Base-by-base conservation (phyloP, 2,329 filamentous ascomycete species). In the Chaetoscypha palmicola region DNA sequence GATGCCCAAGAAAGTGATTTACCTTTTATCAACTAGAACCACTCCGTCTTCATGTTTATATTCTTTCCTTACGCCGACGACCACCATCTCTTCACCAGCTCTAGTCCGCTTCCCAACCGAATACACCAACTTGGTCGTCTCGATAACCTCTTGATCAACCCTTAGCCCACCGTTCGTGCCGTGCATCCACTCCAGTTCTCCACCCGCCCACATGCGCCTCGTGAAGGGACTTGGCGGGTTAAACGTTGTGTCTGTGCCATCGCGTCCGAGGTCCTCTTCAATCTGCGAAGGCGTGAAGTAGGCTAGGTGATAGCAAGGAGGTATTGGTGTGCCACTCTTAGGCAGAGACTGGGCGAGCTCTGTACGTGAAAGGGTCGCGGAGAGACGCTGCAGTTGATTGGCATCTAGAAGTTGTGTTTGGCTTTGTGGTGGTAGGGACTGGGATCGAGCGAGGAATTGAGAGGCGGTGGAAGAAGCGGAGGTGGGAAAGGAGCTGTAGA, bases 191-290 rank as follows among this genome's bases (percentile, higher is more conserved):
- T 60, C 58, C 61, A 83, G 74, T 44, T 68, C 66, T 0, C 80
- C 80, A 1, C 79, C 79, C 0, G 79, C 79, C 80, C 80, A 83
- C 79, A 83, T 83, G 10, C 79, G 68, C 22, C 79, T 63, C 2
- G 76, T 79, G 45, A 81, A 83, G 0, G 78, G 78, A 2, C 63
- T 48, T 0, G 74, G 68, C 0, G 78, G 72, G 51, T 81, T 83
- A 57, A 77, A 82, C 0, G 72, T 72, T 1, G 58, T 63, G 61
- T 83, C 79, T 0, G 75, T 79, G 11, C 80, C 80, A 58, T 84
- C 79, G 0, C 58, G 48, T 0, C 77, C 78, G 0, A 83, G 67
- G 5, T 74, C 68, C 1, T 57, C 48, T 53, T 82, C 79, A 0
- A 74, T 48, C 3, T 73, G 72, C 0, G 64, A 64, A 0, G 79